Evolutionary conservation across 495 filamentous ascomycete genomes (phyloP).

Genomic region (Penicillium verhagenii): DNA sequence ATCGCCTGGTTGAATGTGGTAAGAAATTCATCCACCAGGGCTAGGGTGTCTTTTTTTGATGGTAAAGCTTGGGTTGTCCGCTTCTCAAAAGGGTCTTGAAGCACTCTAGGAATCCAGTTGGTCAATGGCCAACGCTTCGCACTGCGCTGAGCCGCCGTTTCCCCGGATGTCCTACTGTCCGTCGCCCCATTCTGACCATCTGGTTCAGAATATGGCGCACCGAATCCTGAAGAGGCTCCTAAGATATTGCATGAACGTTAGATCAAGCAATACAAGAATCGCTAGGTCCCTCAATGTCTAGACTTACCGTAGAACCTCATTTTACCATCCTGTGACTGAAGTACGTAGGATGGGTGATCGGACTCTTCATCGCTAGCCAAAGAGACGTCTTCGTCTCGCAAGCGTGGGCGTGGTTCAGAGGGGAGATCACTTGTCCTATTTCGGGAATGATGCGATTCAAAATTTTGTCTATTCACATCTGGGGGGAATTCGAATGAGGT

Average conservation of each 20-base stretch:
- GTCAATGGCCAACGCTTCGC: slow-evolving; percentile 8
- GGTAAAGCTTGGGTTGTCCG: slow-evolving; percentile 16
- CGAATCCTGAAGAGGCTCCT: slow-evolving; percentile 16
- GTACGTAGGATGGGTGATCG: neutral
- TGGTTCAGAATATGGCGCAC: neutral
- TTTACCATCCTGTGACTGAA: neutral
- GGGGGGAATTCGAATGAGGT: neutral
- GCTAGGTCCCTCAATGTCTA: neutral
- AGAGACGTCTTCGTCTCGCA: neutral
- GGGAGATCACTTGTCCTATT: neutral
- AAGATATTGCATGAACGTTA: neutral
- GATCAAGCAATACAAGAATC: neutral
- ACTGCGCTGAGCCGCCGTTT: slow-evolving; percentile 1
- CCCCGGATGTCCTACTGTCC: neutral
- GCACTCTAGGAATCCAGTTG: slow-evolving; percentile 14
- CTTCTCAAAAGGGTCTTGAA: slow-evolving; percentile 8
- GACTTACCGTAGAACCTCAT: slow-evolving; percentile 21
- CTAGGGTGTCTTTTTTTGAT: slow-evolving; percentile 4
- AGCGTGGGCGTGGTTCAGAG: neutral
- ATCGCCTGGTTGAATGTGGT: slow-evolving; percentile 12
- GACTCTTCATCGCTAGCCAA: too few species aligned
- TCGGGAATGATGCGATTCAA: neutral
- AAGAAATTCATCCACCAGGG: slow-evolving; percentile 14
- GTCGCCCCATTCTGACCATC: neutral
- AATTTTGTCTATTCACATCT: neutral